phyloP scores from a whole-genome alignment of 2,329 filamentous ascomycete genomes.

The Colletotrichum zoysiae region DNA sequence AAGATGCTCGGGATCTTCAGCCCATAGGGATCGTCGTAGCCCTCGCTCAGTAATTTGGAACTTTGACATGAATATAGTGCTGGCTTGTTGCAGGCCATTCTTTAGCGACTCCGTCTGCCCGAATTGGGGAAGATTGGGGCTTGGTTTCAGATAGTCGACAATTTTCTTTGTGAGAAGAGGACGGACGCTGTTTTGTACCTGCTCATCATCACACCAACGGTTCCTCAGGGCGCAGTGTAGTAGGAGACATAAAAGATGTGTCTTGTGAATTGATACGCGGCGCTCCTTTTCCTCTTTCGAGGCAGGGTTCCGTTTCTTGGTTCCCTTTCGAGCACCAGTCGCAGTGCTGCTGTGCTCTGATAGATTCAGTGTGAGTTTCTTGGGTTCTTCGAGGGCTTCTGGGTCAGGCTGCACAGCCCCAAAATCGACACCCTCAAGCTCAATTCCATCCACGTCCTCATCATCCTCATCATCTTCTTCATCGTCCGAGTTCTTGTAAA shows the following conservation, averaged over 20 bases:
- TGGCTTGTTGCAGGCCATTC: conserved; percentile 79
- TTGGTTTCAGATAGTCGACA: conserved; percentile 76
- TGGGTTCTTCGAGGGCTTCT: conserved; percentile 45
- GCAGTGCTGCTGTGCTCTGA: conserved; percentile 58
- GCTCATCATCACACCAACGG: conserved; percentile 85
- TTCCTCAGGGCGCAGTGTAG: conserved; percentile 84
- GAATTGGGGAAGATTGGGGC: conserved; percentile 77
- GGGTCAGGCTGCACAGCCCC: conserved; percentile 46
- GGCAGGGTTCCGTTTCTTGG: conserved; percentile 64
- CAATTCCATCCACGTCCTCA: conserved; percentile 57
- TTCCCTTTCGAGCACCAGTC: conserved; percentile 47
- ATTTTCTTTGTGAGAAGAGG: conserved; percentile 75
- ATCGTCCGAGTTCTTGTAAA: conserved; percentile 63
- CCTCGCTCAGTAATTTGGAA: conserved; percentile 81
- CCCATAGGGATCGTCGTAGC: conserved; percentile 79
- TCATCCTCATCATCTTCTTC: conserved; percentile 55
- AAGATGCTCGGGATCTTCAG: conserved; percentile 72
- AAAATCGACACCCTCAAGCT: conserved; percentile 65
- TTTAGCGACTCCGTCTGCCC: conserved; percentile 81
- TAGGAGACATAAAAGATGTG: conserved; percentile 86
- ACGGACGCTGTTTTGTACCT: conserved; percentile 75
- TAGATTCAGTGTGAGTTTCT: conserved; percentile 65
- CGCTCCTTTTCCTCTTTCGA: conserved; percentile 65
- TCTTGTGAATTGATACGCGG: conserved; percentile 85
- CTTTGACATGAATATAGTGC: conserved; percentile 74